Evolutionary conservation across 2,329 filamentous ascomycete species (phyloP), one percentile per base, ranked within the genome.

Genomic region (Penicillium sp.): DNA sequence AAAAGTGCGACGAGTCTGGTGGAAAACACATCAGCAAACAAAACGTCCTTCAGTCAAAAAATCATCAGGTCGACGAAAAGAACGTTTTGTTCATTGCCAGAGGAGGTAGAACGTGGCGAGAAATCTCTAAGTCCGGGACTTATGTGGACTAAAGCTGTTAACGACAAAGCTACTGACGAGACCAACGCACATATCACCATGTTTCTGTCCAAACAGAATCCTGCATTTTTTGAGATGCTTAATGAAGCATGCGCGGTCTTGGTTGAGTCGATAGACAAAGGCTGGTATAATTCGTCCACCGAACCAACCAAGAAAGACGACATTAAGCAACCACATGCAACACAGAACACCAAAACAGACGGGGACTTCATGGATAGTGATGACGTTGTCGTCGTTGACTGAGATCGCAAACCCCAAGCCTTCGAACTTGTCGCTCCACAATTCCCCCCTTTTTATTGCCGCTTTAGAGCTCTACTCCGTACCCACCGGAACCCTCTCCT

Each of bases 71-170:
- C 76, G 49, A 84, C 82, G 48, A 81, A 92, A 59, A 82, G 94
- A 64, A 97, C 93, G 0, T 99, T 97, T 71, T 96, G 92, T 76
- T 90, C 91, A 56, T 72, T 96, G 52, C 91, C 91, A 2, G 80
- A 81, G 61, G 82, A 80, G 73, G 66, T 74, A 25, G 67, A 73
- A 36, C 64, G 62, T 33, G 61, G 68, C 33, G 56, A 68, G 49
- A 67, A 63, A 25, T 51, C 58, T 33, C 44, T 58, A 38, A 61
- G 55, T 31, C 55, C 59, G 12, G 57, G 57, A 75, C 84, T 67
- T 60, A 80, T 65, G 62, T 95, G 90, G 88, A 80, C 80, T 60
- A 82, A 84, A 66, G 87, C 85, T 4, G 78, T 91, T 53, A 99
- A 97, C 69, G 87, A 95, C 57, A 85, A 84, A 65, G 90, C 88